Evolutionary conservation across 768 basidiomycete species (phyloP).

Genomic region (Candolleomyces efflorescens): DNA sequence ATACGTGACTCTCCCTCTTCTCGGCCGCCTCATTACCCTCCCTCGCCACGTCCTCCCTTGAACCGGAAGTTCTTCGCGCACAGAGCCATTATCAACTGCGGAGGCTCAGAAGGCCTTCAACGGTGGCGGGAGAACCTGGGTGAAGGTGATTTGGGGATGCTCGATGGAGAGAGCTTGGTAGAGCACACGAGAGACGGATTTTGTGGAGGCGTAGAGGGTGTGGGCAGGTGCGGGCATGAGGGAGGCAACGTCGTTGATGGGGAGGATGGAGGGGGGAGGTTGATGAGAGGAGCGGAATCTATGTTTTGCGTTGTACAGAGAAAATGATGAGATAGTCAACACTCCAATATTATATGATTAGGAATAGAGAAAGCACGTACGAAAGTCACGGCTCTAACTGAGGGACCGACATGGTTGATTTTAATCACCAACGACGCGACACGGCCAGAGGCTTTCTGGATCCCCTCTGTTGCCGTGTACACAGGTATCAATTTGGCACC

Average conservation of each 20-base stretch:
- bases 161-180: conserved; percentile 81
- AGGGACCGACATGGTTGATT: conserved; percentile 69
- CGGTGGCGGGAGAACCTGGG: conserved; percentile 63
- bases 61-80: conserved; percentile 49
- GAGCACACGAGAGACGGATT: conserved; percentile 72
- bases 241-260: conserved; percentile 76
- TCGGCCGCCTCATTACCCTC: conserved; percentile 62
- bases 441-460: conserved; percentile 54
- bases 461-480: conserved; percentile 47
- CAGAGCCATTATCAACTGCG: conserved; percentile 58
- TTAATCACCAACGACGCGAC: conserved; percentile 52
- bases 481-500: conserved; percentile 25
- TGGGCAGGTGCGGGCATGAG: conserved; percentile 84
- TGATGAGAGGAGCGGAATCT: conserved; percentile 74
- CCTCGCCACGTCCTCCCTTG: conserved; percentile 53
- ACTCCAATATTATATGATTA: background rate
- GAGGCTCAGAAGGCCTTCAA: conserved; percentile 79
- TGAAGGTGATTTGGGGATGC: conserved; percentile 64
- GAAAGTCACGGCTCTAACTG: conserved; percentile 67
- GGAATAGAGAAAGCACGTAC: conserved; percentile 36
- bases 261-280: conserved; percentile 74
- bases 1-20: conserved; percentile 48
- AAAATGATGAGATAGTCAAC: background rate
- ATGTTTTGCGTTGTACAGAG: no score
- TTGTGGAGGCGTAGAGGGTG: conserved; percentile 78